Percentiles rank a stretch among this genome's conserved stretches.
phyloP scores from a whole-genome alignment of 2,329 filamentous ascomycete species.

The Aschersonia sp. region DNA sequence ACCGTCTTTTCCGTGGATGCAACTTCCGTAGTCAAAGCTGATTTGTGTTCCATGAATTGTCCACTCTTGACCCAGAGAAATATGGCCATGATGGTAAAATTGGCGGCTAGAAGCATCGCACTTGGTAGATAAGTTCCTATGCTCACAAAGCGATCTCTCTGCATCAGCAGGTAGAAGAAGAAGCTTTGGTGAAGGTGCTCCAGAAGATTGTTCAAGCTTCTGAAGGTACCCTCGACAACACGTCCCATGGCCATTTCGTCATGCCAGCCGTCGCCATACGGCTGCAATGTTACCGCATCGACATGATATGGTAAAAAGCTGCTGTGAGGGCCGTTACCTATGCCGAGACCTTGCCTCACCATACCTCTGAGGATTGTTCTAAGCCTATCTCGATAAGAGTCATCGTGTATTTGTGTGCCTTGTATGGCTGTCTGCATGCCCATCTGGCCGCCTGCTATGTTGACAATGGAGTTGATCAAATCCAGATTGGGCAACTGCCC shows the following conservation, averaged over 20 bases:
- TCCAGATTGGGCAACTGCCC: conserved; percentile 92
- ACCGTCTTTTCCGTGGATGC: neutral
- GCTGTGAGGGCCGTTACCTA: conserved; percentile 82
- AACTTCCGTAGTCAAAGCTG: neutral
- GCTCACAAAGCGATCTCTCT: conserved; percentile 84
- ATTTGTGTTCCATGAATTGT: conserved; percentile 15
- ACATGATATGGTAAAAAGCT: conserved; percentile 97
- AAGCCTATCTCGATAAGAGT: conserved; percentile 68
- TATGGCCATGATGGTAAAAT: conserved; percentile 92
- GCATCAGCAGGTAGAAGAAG: conserved; percentile 95
- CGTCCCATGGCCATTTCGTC: conserved; percentile 94
- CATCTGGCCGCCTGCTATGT: conserved; percentile 84
- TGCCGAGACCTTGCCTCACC: conserved; percentile 78
- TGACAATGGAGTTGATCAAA: conserved; percentile 83
- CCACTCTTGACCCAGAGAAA: conserved; percentile 88
- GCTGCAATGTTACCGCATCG: conserved; percentile 85
- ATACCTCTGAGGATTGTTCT: conserved; percentile 85
- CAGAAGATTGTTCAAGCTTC: conserved; percentile 88
- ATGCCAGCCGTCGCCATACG: conserved; percentile 84
- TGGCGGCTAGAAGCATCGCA: conserved; percentile 91
- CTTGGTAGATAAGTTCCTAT: conserved; percentile 95
- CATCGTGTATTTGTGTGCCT: conserved; percentile 70
- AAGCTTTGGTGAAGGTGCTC: conserved; percentile 98
- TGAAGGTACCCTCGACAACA: conserved; percentile 77
- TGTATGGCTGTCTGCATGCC: conserved; percentile 73